Conservation (phyloP, 2,329 filamentous ascomycete genomes). For the Bipolaris cookei region DNA sequence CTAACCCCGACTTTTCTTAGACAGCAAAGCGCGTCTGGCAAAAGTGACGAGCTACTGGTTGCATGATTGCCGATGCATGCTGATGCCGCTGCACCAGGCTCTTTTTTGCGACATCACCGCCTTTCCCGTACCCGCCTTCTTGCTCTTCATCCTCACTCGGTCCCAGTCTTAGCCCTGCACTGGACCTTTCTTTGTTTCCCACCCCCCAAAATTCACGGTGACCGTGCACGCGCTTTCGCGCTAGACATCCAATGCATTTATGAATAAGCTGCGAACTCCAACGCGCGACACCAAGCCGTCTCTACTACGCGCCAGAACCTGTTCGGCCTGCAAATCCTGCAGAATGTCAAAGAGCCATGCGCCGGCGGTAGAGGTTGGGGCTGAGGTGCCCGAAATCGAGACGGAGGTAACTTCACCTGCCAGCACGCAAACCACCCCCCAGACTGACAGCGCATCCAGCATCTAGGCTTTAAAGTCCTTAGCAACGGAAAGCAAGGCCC, state of each 20-base stretch:
- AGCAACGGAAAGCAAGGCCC: constrained; percentile 68
- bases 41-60: constrained; percentile 15
- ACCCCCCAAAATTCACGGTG: constrained; percentile 13
- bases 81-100: constrained; percentile 31
- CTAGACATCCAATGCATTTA: constrained; percentile 38
- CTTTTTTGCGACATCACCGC: constrained; percentile 5
- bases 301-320: constrained; percentile 58
- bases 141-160: constrained; percentile 34
- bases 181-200: constrained; percentile 4
- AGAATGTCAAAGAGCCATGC: constrained; percentile 53
- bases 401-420: constrained; percentile 68
- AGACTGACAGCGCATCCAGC: constrained; percentile 50
- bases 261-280: constrained; percentile 29
- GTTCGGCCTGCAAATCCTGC: constrained; percentile 69
- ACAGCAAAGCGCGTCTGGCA: constrained; percentile 24
- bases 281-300: constrained; percentile 37
- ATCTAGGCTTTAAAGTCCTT: constrained; percentile 76
- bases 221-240: constrained; percentile 21
- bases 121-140: constrained; percentile 32
- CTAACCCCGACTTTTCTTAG: constrained; percentile 19
- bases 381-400: constrained; percentile 76
- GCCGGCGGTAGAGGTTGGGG: constrained; percentile 60
- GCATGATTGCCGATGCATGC: constrained; percentile 20
- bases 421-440: neutral
- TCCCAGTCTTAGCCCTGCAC: constrained; percentile 22